Evolutionary conservation across 2,329 filamentous ascomycete genomes (phyloP).

Genomic region (Ambrosiella xylebori): DNA sequence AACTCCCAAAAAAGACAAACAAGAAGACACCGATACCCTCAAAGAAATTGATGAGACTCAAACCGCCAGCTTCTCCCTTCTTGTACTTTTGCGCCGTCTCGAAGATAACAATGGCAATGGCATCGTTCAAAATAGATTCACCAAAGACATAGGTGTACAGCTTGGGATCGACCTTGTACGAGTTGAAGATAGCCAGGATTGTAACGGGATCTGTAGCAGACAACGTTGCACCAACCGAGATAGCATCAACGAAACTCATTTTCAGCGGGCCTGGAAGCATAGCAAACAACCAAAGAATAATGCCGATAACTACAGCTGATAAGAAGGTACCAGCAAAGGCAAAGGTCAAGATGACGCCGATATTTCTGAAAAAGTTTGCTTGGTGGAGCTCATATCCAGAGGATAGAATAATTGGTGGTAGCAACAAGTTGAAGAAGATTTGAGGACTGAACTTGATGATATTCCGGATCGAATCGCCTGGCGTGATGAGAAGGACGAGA

Average conservation of each 20-base stretch:
- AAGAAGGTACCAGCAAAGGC: conserved; percentile 95
- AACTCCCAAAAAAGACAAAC: conserved; percentile 84
- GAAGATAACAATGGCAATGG: conserved; percentile 95
- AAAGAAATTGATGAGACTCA: conserved; percentile 68
- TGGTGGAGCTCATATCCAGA: conserved; percentile 96
- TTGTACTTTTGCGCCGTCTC: conserved; percentile 92
- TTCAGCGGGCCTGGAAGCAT: conserved; percentile 67
- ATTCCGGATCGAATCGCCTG: conserved; percentile 68
- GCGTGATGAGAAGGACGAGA: conserved; percentile 65
- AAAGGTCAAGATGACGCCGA: conserved; percentile 92
- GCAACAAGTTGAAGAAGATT: conserved; percentile 96
- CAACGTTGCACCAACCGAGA: conserved; percentile 87
- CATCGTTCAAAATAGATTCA: conserved; percentile 95
- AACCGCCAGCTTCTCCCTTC: conserved; percentile 50
- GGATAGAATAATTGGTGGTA: conserved; percentile 95
- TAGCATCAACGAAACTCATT: conserved; percentile 86
- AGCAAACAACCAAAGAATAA: conserved; percentile 80
- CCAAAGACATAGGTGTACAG: conserved; percentile 98
- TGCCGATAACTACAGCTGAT: conserved; percentile 81
- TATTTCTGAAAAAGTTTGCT: conserved; percentile 97
- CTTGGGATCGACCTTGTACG: conserved; percentile 97
- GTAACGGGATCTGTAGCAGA: conserved; percentile 96
- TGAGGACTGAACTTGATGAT: conserved; percentile 96
- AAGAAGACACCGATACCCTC: conserved; percentile 91
- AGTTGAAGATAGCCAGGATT: conserved; percentile 95